These are phyloP conservation scores for Aureobasidium sp. DNA, from an alignment of 2,329 filamentous ascomycete species.

Conservation along the genomic window DNA sequence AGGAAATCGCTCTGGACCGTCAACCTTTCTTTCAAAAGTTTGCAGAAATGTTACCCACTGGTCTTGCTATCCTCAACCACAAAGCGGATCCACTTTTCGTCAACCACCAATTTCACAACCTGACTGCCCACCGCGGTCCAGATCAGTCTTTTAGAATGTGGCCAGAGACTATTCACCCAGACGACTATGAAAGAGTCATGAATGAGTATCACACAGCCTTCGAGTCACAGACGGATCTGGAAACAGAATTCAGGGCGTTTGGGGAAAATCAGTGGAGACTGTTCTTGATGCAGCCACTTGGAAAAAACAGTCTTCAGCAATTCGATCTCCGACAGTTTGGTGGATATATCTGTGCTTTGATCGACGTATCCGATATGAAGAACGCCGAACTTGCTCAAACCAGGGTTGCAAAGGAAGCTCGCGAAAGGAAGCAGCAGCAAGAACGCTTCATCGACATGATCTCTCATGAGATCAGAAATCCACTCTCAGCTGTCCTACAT, in stretches of 20 bases:
- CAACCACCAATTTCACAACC: conserved; percentile 37
- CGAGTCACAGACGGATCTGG: conserved; percentile 28
- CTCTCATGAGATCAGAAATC: conserved; percentile 30
- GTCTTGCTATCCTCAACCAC: conserved; percentile 37
- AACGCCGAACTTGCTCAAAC: conserved; percentile 34
- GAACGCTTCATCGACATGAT: conserved; percentile 41
- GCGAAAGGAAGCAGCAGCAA: conserved; percentile 37
- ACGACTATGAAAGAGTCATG: conserved; percentile 39
- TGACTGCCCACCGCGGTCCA: conserved; percentile 34
- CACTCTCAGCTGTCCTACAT: conserved; percentile 31
- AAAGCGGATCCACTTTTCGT: conserved; percentile 38
- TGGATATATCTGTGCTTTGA: conserved; percentile 38
- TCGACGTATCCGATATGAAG: conserved; percentile 39
- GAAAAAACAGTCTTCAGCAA: conserved; percentile 28
- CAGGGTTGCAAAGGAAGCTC: conserved; percentile 34
- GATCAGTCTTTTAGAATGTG: conserved; percentile 35
- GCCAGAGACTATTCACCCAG: conserved; percentile 37
- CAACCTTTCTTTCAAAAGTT: conserved; percentile 36
- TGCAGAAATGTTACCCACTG: conserved; percentile 37
- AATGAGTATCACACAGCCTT: conserved; percentile 35
- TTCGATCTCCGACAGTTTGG: conserved; percentile 27
- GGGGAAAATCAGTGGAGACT: conserved; percentile 31
- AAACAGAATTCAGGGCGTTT: conserved; percentile 35
- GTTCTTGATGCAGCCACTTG: conserved; percentile 34
- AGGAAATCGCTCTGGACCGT: conserved; percentile 23